A percentile compares a stretch with the other conserved stretches of the same genome.
Evolutionary conservation across 2,329 filamentous ascomycete species (phyloP).

Genomic region (Colletotrichum lindemuthianum): DNA sequence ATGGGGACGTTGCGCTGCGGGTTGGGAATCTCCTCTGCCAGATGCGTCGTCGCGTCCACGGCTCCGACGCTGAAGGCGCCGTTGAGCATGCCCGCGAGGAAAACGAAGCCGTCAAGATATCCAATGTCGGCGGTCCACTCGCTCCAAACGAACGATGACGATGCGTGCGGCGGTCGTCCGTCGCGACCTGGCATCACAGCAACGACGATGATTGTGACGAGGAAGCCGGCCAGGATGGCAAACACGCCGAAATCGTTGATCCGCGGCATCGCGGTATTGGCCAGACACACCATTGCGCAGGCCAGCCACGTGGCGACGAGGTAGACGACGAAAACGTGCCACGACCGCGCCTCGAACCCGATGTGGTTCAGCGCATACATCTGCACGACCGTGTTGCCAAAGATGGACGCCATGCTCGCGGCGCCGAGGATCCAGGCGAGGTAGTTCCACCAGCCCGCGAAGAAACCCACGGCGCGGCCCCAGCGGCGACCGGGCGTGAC

Average conservation of each 20-base stretch:
- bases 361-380: slow-evolving; percentile 56
- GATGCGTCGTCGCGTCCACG: slow-evolving; percentile 71
- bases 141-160: slow-evolving; percentile 51
- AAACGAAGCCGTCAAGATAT: slow-evolving; percentile 54
- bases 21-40: slow-evolving; percentile 71
- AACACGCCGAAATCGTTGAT: slow-evolving; percentile 65
- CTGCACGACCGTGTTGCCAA: slow-evolving; percentile 53
- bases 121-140: slow-evolving; percentile 52
- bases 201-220: slow-evolving; percentile 65
- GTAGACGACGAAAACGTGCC: slow-evolving; percentile 57
- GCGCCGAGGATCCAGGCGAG: slow-evolving; percentile 53
- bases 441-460: slow-evolving; percentile 58
- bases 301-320: slow-evolving; percentile 52
- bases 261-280: slow-evolving; percentile 61
- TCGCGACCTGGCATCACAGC: slow-evolving; percentile 58
- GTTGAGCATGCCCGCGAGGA: slow-evolving; percentile 61
- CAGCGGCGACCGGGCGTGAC: slow-evolving; percentile 62
- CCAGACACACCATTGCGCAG: slow-evolving; percentile 58
- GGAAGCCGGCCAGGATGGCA: slow-evolving; percentile 61
- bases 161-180: slow-evolving; percentile 45
- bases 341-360: slow-evolving; percentile 47
- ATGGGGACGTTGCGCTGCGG: slow-evolving; percentile 63
- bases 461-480: slow-evolving; percentile 60
- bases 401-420: slow-evolving; percentile 52
- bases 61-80: slow-evolving; percentile 75